Conservation (phyloP, 108 stramenopile species). For the Stephanodiscus triporus region DNA sequence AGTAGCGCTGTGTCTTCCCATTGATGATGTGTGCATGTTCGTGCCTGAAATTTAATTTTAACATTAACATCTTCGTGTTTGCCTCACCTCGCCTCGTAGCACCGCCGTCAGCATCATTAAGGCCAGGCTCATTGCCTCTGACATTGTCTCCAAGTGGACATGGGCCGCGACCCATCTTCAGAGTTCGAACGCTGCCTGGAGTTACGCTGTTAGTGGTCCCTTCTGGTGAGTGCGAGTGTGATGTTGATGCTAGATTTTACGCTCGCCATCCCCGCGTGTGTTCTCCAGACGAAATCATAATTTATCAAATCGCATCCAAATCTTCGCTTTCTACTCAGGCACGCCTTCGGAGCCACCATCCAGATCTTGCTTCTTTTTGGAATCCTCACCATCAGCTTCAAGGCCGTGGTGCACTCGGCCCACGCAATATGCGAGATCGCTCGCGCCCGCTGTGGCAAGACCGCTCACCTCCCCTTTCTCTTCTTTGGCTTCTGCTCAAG, state of each 20-base stretch:
- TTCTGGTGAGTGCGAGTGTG: constrained; percentile 75
- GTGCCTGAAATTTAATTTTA: too few relatives aligned
- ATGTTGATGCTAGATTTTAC: not conserved
- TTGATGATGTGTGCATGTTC: too few relatives aligned
- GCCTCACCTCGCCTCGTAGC: too few relatives aligned
- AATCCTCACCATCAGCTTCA: constrained; percentile 90
- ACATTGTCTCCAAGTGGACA: constrained; percentile 93
- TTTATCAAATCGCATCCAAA: too few relatives aligned
- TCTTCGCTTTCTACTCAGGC: constrained; percentile 34
- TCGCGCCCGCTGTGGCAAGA: constrained; percentile 88
- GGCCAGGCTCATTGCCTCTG: constrained; percentile 90
- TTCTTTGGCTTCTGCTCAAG: constrained; percentile 84
- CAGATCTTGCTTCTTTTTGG: constrained; percentile 94
- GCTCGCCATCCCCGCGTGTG: too few relatives aligned
- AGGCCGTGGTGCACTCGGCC: constrained; percentile 87
- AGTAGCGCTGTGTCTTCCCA: too few relatives aligned
- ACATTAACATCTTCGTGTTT: too few relatives aligned
- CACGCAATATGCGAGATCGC: constrained; percentile 95
- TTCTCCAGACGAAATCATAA: too few relatives aligned
- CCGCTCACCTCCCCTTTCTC: constrained; percentile 90
- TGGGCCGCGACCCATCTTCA: constrained; percentile 97
- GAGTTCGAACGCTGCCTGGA: constrained; percentile 93
- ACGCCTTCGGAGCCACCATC: constrained; percentile 91
- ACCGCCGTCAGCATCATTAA: constrained; percentile 92
- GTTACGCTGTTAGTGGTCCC: constrained; percentile 90